Conservation (phyloP, 345 rosid genomes). For the Lumnitzera racemosa region DNA sequence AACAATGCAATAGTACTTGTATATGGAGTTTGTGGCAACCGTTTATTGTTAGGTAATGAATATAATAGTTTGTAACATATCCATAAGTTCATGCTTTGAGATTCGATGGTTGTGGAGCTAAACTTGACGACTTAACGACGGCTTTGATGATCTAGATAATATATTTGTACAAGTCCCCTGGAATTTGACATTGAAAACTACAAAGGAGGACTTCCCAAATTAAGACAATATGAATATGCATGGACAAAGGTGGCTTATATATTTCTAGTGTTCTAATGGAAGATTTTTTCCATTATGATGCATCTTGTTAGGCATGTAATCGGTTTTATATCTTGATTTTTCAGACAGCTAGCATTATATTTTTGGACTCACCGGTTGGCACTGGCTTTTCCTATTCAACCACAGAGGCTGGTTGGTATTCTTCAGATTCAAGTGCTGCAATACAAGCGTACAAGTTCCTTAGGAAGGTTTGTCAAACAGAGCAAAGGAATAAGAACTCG, state of each 20-base stretch:
- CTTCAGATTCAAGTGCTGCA: constrained; percentile 21
- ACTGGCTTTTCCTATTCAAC: constrained; percentile 25
- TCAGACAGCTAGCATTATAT: constrained; percentile 24
- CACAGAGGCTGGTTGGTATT: constrained; percentile 11
- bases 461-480: constrained; percentile 11
- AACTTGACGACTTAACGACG: not conserved
- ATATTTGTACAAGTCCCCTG: constrained; percentile 10
- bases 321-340: not conserved
- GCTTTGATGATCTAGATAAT: not conserved
- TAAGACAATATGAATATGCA: constrained; percentile 10
- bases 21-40: too few species aligned
- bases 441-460: constrained; percentile 16
- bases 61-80: too few species aligned
- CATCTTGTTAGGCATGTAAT: too few species aligned
- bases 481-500: not conserved
- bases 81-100: too few species aligned
- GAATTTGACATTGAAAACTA: constrained; percentile 13
- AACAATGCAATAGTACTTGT: too few species aligned
- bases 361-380: constrained; percentile 25
- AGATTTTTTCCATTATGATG: too few species aligned
- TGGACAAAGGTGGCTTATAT: constrained; percentile 16
- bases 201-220: constrained; percentile 13
- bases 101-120: not conserved
- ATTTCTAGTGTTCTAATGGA: not conserved
- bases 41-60: too few species aligned